These are phyloP conservation scores for Penicillium odoratum DNA, from an alignment of 495 filamentous ascomycete species.

Conservation along the genomic window DNA sequence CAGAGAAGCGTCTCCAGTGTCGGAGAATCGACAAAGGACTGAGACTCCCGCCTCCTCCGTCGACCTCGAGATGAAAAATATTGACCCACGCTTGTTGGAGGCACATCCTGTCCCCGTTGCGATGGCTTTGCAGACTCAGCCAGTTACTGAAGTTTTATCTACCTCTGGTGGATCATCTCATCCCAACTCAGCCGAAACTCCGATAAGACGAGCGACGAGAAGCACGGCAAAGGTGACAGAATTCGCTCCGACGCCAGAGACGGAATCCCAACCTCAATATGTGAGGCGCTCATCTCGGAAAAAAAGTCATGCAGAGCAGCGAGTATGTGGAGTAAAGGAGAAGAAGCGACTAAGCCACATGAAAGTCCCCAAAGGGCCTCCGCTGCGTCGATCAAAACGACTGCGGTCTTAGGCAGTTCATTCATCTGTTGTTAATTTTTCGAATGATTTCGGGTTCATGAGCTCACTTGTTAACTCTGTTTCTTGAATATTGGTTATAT, in stretches of 20 bases:
- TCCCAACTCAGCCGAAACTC: slow-evolving; percentile 10
- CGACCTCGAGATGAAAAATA: slow-evolving; percentile 21
- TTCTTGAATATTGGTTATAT: too few relatives aligned
- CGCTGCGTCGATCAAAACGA: slow-evolving; percentile 10
- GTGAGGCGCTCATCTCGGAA: slow-evolving; percentile 12
- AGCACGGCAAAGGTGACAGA: slow-evolving; percentile 15
- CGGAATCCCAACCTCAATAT: slow-evolving; percentile 8
- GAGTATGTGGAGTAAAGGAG: neutral
- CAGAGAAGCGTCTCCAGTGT: slow-evolving; percentile 14
- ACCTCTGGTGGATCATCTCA: slow-evolving; percentile 11
- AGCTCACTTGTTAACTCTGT: too few relatives aligned
- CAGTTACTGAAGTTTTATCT: slow-evolving; percentile 7
- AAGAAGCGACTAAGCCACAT: neutral
- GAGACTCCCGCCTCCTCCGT: slow-evolving; percentile 23
- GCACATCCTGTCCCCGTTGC: neutral
- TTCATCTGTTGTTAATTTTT: too few relatives aligned
- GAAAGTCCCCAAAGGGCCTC: slow-evolving; percentile 5
- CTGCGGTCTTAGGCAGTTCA: too few relatives aligned
- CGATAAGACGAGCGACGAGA: slow-evolving; percentile 13
- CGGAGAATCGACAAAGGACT: slow-evolving; percentile 19
- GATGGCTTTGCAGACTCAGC: neutral
- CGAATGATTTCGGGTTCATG: too few relatives aligned
- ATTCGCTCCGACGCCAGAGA: neutral
- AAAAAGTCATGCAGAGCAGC: slow-evolving; percentile 11
- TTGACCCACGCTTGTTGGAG: slow-evolving; percentile 22